Evolutionary conservation across 176 grass and related monocot species (phyloP).

Genomic region (Musa beccarii): DNA sequence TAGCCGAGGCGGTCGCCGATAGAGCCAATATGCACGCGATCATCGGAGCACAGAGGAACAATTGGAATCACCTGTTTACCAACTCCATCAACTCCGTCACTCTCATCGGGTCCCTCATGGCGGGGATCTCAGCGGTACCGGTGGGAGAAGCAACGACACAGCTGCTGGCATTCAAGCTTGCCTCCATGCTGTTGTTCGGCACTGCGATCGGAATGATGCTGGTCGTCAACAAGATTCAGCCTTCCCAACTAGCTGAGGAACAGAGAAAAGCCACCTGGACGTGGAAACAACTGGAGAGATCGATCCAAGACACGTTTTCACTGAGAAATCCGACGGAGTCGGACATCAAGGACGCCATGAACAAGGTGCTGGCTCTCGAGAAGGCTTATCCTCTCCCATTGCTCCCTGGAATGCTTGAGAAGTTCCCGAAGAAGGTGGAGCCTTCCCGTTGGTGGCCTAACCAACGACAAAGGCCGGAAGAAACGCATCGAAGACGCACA

Average conservation of each 20-base stretch:
- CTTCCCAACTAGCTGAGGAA: conserved; percentile 62
- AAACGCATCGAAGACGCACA: background rate
- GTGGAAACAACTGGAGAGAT: conserved; percentile 40
- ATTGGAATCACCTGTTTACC: conserved; percentile 71
- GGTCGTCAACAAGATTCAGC: conserved; percentile 41
- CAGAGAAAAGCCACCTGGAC: conserved; percentile 45
- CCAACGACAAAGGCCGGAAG: background rate
- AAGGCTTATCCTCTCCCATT: conserved; percentile 45
- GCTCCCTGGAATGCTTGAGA: conserved; percentile 41
- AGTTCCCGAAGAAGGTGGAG: conserved; percentile 43
- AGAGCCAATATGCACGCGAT: conserved; percentile 58
- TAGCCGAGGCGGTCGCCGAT: conserved; percentile 44
- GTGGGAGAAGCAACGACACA: background rate
- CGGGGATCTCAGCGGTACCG: conserved; percentile 23
- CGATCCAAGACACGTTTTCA: conserved; percentile 2
- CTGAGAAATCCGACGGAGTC: background rate
- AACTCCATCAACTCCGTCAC: conserved; percentile 46
- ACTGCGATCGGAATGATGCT: conserved; percentile 28
- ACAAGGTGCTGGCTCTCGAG: conserved; percentile 34
- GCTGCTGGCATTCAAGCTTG: conserved; percentile 17
- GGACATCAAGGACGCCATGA: conserved; percentile 15
- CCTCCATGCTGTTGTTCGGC: conserved; percentile 20
- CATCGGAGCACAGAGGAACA: conserved; percentile 45
- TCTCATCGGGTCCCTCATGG: conserved; percentile 34
- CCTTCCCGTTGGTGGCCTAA: conserved; percentile 46